Conservation (phyloP, 495 filamentous ascomycete genomes). For the Xylaria longipes region DNA sequence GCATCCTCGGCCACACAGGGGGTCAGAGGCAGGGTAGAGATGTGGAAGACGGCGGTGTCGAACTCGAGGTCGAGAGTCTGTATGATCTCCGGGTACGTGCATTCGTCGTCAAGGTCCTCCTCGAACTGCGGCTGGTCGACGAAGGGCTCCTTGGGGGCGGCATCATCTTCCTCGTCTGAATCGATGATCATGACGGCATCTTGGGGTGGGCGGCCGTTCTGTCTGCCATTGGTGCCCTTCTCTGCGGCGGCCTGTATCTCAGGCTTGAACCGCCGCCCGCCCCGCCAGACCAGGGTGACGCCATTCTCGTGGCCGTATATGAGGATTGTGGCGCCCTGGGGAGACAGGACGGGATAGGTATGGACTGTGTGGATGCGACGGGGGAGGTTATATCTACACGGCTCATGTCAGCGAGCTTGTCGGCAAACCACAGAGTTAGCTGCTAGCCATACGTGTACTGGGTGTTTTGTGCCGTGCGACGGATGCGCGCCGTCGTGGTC, state of each 20-base stretch:
- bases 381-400: conserved; percentile 72
- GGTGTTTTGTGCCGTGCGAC: conserved; percentile 46
- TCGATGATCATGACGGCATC: conserved; percentile 79
- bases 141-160: conserved; percentile 37
- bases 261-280: conserved; percentile 69
- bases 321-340: conserved; percentile 84
- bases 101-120: conserved; percentile 43
- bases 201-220: conserved; percentile 48
- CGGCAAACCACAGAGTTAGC: not conserved
- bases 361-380: conserved; percentile 76
- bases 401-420: conserved; percentile 24
- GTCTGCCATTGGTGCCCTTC: conserved; percentile 44
- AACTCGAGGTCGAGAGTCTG: conserved; percentile 73
- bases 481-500: conserved; percentile 38
- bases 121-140: conserved; percentile 57
- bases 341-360: conserved; percentile 75
- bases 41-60: conserved; percentile 64
- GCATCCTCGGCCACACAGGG: conserved; percentile 51
- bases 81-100: conserved; percentile 61
- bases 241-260: conserved; percentile 40
- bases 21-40: conserved; percentile 64
- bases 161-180: conserved; percentile 72
- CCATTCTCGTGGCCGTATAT: conserved; percentile 84
- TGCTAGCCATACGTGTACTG: conserved; percentile 40
- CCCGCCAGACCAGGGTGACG: conserved; percentile 79